These are phyloP conservation scores for Neurospora sp. DNA, from an alignment of 495 filamentous ascomycete genomes.

Conservation along the genomic window DNA sequence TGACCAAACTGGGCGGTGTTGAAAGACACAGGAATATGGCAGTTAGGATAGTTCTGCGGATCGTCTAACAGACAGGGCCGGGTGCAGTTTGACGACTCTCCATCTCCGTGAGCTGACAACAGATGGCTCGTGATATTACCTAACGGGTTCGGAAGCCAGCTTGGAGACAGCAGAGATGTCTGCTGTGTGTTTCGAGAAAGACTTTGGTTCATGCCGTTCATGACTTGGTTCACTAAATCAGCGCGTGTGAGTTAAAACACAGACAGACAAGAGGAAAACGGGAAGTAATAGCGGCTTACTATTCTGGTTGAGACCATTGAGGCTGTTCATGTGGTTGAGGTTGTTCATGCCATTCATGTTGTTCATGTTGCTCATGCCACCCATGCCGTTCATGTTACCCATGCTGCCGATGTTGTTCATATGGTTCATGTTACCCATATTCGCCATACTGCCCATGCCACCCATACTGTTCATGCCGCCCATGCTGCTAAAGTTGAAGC, in stretches of 20 bases:
- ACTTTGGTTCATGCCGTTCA: slow-evolving; percentile 9
- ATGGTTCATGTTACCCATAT: background rate
- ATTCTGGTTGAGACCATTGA: background rate
- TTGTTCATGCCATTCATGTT: background rate
- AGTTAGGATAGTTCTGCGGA: slow-evolving; percentile 15
- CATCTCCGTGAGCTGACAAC: slow-evolving; percentile 13
- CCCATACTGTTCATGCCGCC: background rate
- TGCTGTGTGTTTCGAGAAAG: slow-evolving; percentile 6
- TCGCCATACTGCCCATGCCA: background rate
- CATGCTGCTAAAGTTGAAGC: slow-evolving; percentile 2
- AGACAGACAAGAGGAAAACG: background rate
- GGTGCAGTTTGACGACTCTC: slow-evolving; percentile 13
- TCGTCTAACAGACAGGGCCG: slow-evolving; percentile 21
- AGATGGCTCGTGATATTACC: slow-evolving; percentile 20
- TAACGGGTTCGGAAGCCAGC: slow-evolving; percentile 5
- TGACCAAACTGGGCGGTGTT: slow-evolving; percentile 10
- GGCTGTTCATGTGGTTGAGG: background rate
- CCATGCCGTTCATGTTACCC: background rate
- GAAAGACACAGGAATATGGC: slow-evolving; percentile 15
- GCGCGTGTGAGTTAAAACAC: slow-evolving; percentile 2
- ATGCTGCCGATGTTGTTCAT: background rate
- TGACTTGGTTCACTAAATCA: slow-evolving; percentile 1
- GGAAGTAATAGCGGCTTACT: background rate
- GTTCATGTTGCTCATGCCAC: background rate
- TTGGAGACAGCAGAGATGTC: slow-evolving; percentile 5